Percentiles rank a stretch among this genome's conserved stretches.
Evolutionary conservation across 129 eudicot genomes (phyloP).

Genomic region (Arctium lappa): DNA sequence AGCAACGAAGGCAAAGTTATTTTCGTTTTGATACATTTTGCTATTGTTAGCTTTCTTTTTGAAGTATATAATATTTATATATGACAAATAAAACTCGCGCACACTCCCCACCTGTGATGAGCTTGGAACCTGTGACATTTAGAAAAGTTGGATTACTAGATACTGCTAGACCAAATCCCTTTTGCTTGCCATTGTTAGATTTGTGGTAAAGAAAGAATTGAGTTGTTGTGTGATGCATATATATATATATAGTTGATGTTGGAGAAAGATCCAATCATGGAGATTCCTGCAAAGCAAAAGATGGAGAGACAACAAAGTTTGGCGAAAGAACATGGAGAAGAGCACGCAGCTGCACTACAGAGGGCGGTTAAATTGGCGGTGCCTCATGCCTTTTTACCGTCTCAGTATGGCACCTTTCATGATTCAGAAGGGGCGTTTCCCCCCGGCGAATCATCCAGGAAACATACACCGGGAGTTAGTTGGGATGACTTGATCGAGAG

Average conservation of each 20-base stretch:
- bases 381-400: slow-evolving; percentile 69
- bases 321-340: slow-evolving; percentile 66
- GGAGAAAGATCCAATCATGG: slow-evolving; percentile 59
- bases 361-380: slow-evolving; percentile 73
- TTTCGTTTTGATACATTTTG: too few species aligned
- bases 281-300: slow-evolving; percentile 72
- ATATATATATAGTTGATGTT: slow-evolving; percentile 52
- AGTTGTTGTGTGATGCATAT: neutral
- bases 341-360: slow-evolving; percentile 68
- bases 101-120: too few species aligned
- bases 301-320: slow-evolving; percentile 77
- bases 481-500: slow-evolving; percentile 76
- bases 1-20: too few species aligned
- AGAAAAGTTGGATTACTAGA: too few species aligned
- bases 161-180: too few species aligned
- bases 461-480: slow-evolving; percentile 40
- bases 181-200: neutral
- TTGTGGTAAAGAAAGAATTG: neutral
- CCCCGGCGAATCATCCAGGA: slow-evolving; percentile 22
- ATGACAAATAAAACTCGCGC: too few species aligned
- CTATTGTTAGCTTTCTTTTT: too few species aligned
- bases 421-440: slow-evolving; percentile 39
- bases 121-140: too few species aligned
- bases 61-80: too few species aligned
- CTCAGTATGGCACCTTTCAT: slow-evolving; percentile 75